phyloP scores from a whole-genome alignment of 192 early-diverging fungal genomes.

The Entomortierella parvispora region DNA sequence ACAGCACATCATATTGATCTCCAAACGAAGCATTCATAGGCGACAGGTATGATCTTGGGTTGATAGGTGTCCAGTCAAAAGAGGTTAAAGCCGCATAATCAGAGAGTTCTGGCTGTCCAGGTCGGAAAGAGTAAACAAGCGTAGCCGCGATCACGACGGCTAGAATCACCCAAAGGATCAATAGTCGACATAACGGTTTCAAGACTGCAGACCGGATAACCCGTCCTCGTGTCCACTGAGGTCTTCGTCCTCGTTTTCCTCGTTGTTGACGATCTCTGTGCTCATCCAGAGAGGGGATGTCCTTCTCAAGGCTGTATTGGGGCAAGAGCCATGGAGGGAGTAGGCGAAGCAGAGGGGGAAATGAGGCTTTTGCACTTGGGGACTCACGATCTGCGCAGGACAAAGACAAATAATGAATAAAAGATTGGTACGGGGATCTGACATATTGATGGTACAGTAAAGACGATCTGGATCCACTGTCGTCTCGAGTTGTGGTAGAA shows the following conservation, averaged over 20 bases:
- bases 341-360: background rate
- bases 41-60: constrained; percentile 58
- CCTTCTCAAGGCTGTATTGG: background rate
- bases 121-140: constrained; percentile 26
- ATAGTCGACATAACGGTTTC: constrained; percentile 22
- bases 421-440: constrained; percentile 11
- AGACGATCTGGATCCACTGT: constrained; percentile 9
- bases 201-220: constrained; percentile 21
- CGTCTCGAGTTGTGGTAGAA: background rate
- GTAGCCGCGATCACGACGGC: constrained; percentile 32
- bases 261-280: too few species aligned
- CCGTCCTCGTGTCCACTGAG: background rate
- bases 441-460: constrained; percentile 14
- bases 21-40: constrained; percentile 51
- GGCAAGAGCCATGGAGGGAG: constrained; percentile 46
- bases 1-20: constrained; percentile 60
- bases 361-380: background rate
- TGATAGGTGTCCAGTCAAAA: constrained; percentile 60
- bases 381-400: constrained; percentile 11
- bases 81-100: constrained; percentile 43
- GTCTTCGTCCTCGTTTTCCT: too few species aligned
- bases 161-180: constrained; percentile 7
- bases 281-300: too few species aligned
- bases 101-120: constrained; percentile 24
- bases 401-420: constrained; percentile 13